phyloP scores from a whole-genome alignment of 2,329 filamentous ascomycete species.

The Epichloe amarillans region DNA sequence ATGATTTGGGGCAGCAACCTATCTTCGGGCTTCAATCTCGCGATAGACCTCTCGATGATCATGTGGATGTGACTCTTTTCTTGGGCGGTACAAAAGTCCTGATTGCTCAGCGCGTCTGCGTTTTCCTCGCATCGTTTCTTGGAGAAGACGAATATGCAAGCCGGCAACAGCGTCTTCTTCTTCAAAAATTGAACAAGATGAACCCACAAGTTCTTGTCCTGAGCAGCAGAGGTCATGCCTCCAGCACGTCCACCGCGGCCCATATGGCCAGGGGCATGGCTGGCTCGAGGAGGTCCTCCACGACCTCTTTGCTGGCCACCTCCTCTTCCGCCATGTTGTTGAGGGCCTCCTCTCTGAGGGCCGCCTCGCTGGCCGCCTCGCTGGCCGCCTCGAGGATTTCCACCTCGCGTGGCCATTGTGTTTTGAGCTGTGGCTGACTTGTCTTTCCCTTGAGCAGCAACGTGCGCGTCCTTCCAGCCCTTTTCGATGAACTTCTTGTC shows the following conservation, averaged over 20 bases:
- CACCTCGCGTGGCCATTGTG: constrained; percentile 24
- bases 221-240: constrained; percentile 75
- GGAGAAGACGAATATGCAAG: constrained; percentile 96
- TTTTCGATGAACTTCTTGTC: constrained; percentile 85
- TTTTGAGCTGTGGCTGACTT: constrained; percentile 43
- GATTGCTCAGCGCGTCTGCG: constrained; percentile 84
- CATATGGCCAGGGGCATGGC: constrained; percentile 67
- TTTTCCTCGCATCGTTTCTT: constrained; percentile 97
- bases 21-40: constrained; percentile 82
- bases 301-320: constrained; percentile 38
- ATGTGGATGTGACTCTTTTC: constrained; percentile 98
- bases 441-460: constrained; percentile 67
- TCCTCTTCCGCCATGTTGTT: constrained; percentile 27
- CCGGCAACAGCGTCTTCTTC: constrained; percentile 76
- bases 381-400: constrained; percentile 22
- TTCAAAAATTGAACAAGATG: constrained; percentile 84
- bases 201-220: constrained; percentile 95
- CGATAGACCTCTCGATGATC: constrained; percentile 91
- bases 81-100: constrained; percentile 83
- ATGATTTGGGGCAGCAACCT: constrained; percentile 83
- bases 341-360: constrained; percentile 24
- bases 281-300: constrained; percentile 39
- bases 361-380: constrained; percentile 32
- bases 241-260: constrained; percentile 75
- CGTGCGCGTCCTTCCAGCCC: constrained; percentile 90